phyloP scores from a whole-genome alignment of 495 filamentous ascomycete species.

The Pyronema omphalodes region DNA sequence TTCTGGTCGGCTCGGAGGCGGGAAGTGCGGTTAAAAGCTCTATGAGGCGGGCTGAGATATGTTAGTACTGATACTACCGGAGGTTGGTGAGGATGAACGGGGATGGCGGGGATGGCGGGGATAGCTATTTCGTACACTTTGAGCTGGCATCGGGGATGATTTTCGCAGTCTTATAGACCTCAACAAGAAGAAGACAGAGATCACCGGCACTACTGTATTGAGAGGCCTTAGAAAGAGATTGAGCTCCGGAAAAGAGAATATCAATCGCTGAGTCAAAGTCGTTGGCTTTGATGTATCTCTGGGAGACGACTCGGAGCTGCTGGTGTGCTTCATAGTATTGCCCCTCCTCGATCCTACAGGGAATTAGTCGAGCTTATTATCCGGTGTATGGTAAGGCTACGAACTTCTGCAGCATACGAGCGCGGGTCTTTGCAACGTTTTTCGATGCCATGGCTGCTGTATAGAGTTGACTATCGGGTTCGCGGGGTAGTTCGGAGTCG shows the following conservation, averaged over 20 bases:
- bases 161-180: conserved; percentile 71
- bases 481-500: no score
- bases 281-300: conserved; percentile 68
- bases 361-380: neutral
- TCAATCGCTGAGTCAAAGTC: conserved; percentile 75
- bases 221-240: conserved; percentile 66
- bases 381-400: neutral
- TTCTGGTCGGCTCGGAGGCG: conserved; percentile 67
- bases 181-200: conserved; percentile 64
- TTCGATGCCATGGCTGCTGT: conserved; percentile 13
- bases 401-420: conserved; percentile 13
- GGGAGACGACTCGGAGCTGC: conserved; percentile 83
- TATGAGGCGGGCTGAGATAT: neutral
- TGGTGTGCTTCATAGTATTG: conserved; percentile 95
- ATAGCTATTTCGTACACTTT: neutral
- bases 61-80: neutral
- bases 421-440: conserved; percentile 22
- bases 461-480: neutral
- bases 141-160: conserved; percentile 47
- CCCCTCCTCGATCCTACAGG: conserved; percentile 65
- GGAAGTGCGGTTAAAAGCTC: conserved; percentile 34
- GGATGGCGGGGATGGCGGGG: neutral
- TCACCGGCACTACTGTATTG: conserved; percentile 88
- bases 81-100: no score
- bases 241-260: conserved; percentile 66